Evolutionary conservation across 1,284 basidiomycete genomes (phyloP).

Genomic region (Acaromyces ingoldii): DNA sequence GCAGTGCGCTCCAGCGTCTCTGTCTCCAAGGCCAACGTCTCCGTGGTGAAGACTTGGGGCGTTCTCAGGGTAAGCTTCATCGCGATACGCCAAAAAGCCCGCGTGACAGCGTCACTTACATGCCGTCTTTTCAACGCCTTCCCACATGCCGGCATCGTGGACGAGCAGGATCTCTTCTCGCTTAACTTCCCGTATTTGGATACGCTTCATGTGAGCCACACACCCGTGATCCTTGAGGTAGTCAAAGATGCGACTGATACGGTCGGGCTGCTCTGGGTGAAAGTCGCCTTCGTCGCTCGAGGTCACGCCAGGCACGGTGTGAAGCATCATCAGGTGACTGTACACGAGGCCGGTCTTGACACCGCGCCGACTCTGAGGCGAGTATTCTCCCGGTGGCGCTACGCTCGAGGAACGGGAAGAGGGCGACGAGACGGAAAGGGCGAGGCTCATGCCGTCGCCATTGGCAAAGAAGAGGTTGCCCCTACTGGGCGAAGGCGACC

Average conservation of each 20-base stretch:
- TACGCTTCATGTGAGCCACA: constrained; percentile 67
- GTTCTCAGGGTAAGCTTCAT: constrained; percentile 4
- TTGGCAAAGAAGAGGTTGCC: too few species aligned
- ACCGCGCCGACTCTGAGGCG: too few species aligned
- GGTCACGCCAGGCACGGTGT: constrained; percentile 57
- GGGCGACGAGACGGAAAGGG: too few species aligned
- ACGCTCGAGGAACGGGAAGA: too few species aligned
- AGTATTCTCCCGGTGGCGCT: too few species aligned
- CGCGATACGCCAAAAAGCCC: background rate
- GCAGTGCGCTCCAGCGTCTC: constrained; percentile 67
- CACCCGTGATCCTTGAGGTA: constrained; percentile 63
- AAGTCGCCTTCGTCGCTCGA: constrained; percentile 51
- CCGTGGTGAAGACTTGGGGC: constrained; percentile 25
- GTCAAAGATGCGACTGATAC: constrained; percentile 74
- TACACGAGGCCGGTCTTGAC: constrained; percentile 82
- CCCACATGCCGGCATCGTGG: constrained; percentile 83
- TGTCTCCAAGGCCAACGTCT: constrained; percentile 56
- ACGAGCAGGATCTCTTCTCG: constrained; percentile 79
- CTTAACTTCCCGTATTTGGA: constrained; percentile 69
- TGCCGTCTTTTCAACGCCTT: constrained; percentile 73
- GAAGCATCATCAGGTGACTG: constrained; percentile 78
- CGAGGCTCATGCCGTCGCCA: too few species aligned
- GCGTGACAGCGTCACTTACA: constrained; percentile 56
- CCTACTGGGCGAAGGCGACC: too few species aligned
- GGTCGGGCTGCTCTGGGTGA: constrained; percentile 83